Evolutionary conservation across 2,329 filamentous ascomycete species (phyloP).

Genomic region (Lachnellula subtilissima): DNA sequence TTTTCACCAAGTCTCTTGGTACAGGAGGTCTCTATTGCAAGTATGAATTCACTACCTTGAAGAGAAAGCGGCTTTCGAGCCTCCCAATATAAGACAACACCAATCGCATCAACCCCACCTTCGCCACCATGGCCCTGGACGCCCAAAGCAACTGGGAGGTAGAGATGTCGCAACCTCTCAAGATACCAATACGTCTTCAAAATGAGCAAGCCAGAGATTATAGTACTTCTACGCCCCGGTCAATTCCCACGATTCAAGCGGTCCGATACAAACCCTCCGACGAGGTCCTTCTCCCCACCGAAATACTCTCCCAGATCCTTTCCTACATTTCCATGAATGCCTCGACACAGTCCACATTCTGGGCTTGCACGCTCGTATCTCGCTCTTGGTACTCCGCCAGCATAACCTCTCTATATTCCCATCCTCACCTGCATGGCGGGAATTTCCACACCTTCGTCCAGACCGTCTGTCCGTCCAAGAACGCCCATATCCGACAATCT

Average conservation of each 20-base stretch:
- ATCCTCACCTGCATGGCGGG: slow-evolving; percentile 24
- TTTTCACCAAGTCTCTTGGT: neutral
- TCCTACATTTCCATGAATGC: slow-evolving; percentile 23
- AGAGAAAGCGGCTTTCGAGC: neutral
- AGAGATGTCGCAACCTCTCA: slow-evolving; percentile 27
- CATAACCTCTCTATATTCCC: slow-evolving; percentile 25
- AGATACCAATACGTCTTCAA: slow-evolving; percentile 5
- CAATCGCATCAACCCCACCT: neutral
- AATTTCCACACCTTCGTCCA: slow-evolving; percentile 31
- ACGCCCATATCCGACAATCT: slow-evolving; percentile 31
- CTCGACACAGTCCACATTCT: slow-evolving; percentile 22
- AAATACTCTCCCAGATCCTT: slow-evolving; percentile 31
- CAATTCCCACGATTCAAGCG: too few relatives aligned
- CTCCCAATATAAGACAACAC: neutral
- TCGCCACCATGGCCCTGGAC: slow-evolving; percentile 25
- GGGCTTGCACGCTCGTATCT: slow-evolving; percentile 28
- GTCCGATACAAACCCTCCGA: slow-evolving; percentile 1
- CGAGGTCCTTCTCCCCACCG: slow-evolving; percentile 28
- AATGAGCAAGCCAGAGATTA: neutral
- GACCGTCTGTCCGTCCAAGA: slow-evolving; percentile 33
- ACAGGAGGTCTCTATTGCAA: neutral
- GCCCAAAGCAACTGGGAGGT: slow-evolving; percentile 30
- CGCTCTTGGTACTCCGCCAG: slow-evolving; percentile 29
- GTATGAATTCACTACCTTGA: neutral
- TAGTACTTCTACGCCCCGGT: neutral